Evolutionary conservation across 306 rosid species (phyloP).

Genomic region (Spatholobus suberectus): DNA sequence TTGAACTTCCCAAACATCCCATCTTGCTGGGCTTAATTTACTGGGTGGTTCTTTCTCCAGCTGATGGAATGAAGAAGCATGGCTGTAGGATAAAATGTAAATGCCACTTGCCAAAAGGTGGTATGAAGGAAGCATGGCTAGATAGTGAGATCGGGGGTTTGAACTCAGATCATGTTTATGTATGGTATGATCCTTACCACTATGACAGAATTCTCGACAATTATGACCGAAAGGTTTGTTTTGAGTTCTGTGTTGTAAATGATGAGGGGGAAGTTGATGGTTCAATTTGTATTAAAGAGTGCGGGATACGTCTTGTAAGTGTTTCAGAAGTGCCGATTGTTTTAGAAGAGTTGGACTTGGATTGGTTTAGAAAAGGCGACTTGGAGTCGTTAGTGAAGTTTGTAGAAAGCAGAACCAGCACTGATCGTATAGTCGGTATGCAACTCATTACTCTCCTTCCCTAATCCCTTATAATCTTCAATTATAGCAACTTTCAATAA

Average conservation of each 20-base stretch:
- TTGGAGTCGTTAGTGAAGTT: not conserved
- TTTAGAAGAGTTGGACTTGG: not conserved
- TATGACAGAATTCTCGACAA: conserved; percentile 21
- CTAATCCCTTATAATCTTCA: no score
- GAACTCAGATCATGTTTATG: conserved; percentile 37
- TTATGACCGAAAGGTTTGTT: not conserved
- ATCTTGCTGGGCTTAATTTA: conserved; percentile 32
- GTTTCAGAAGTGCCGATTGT: not conserved
- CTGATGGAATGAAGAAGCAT: not conserved
- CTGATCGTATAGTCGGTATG: not conserved
- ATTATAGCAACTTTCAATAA: no score
- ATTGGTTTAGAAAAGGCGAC: not conserved
- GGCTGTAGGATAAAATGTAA: not conserved
- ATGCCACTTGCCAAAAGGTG: conserved; percentile 11
- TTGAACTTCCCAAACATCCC: not conserved
- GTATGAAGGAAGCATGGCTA: not conserved
- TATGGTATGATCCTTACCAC: conserved; percentile 49
- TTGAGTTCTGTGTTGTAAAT: conserved; percentile 22
- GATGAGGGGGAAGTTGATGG: conserved; percentile 3
- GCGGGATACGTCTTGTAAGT: not conserved
- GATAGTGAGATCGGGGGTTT: not conserved
- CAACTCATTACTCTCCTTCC: no score
- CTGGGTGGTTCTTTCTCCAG: conserved; percentile 37
- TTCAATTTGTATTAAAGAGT: conserved; percentile 11
- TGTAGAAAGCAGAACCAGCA: not conserved